Evolutionary conservation across 495 filamentous ascomycete species (phyloP).

Genomic region (Chaetomium tenue): DNA sequence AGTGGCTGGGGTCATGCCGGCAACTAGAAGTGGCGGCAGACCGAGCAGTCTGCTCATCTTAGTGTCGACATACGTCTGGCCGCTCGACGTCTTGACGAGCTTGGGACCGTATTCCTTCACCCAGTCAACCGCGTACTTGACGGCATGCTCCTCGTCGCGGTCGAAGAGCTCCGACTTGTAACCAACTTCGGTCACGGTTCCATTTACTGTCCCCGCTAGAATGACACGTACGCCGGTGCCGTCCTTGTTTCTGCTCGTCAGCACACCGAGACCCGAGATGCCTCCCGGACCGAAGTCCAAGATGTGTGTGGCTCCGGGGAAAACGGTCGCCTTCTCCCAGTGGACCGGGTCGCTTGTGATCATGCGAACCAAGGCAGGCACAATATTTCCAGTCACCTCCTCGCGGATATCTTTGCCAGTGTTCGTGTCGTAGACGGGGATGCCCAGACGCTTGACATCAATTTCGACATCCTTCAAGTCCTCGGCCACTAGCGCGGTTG

Average conservation of each 20-base stretch:
- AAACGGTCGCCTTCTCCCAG: constrained; percentile 91
- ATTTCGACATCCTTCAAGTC: constrained; percentile 82
- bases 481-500: constrained; percentile 74
- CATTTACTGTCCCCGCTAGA: constrained; percentile 85
- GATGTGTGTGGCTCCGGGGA: constrained; percentile 86
- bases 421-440: constrained; percentile 85
- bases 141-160: constrained; percentile 84
- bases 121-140: constrained; percentile 97
- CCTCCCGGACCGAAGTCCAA: constrained; percentile 95
- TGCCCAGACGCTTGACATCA: constrained; percentile 62
- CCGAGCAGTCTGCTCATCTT: constrained; percentile 95
- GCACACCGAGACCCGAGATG: constrained; percentile 91
- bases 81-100: constrained; percentile 80
- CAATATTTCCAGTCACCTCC: constrained; percentile 60
- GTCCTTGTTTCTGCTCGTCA: constrained; percentile 97
- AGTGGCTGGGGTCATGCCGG: constrained; percentile 94
- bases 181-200: constrained; percentile 83
- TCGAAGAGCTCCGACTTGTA: constrained; percentile 98
- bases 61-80: constrained; percentile 89
- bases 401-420: constrained; percentile 76
- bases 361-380: constrained; percentile 82
- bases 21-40: constrained; percentile 87
- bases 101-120: constrained; percentile 91
- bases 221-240: constrained; percentile 95
- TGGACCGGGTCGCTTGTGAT: constrained; percentile 89